These are phyloP conservation scores for Lactifluus subvellereus DNA, from an alignment of 768 basidiomycete genomes.

Conservation along the genomic window DNA sequence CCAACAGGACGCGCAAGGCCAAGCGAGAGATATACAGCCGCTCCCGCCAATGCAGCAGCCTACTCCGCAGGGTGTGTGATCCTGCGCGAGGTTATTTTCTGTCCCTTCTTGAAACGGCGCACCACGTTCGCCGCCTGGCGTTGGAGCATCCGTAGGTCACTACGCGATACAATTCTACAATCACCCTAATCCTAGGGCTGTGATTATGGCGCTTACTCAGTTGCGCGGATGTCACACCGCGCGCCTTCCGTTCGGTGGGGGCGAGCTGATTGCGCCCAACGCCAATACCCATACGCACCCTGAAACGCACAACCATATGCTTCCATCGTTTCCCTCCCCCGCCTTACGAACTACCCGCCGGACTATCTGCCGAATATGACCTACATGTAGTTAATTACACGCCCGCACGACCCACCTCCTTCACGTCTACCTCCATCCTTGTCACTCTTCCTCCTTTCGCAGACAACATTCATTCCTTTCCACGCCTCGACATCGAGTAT, in stretches of 20 bases:
- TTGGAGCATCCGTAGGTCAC: not conserved
- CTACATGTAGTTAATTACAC: conserved; percentile 5
- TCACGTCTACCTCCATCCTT: not conserved
- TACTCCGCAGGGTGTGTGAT: conserved; percentile 25
- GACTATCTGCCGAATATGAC: conserved; percentile 8
- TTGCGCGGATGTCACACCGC: not conserved
- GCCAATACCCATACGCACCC: not conserved
- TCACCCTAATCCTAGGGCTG: not conserved
- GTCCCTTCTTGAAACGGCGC: conserved; percentile 9
- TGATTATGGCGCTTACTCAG: not conserved
- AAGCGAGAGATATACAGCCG: conserved; percentile 24
- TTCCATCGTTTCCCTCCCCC: not conserved
- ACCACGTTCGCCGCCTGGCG: not conserved
- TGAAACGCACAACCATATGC: conserved; percentile 1
- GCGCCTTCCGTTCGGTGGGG: not conserved
- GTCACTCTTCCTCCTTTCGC: not conserved
- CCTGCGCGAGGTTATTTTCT: not conserved
- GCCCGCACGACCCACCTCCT: not conserved
- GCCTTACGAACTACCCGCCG: conserved; percentile 5
- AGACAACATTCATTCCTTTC: not conserved
- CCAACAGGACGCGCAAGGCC: conserved; percentile 24
- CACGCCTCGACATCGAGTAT: not conserved
- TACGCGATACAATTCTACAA: not conserved
- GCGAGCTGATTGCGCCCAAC: not conserved
- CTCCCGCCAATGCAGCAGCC: conserved; percentile 24